These are phyloP conservation scores for Diaporthe citri DNA, from an alignment of 2,329 filamentous ascomycete species.

Conservation along the genomic window DNA sequence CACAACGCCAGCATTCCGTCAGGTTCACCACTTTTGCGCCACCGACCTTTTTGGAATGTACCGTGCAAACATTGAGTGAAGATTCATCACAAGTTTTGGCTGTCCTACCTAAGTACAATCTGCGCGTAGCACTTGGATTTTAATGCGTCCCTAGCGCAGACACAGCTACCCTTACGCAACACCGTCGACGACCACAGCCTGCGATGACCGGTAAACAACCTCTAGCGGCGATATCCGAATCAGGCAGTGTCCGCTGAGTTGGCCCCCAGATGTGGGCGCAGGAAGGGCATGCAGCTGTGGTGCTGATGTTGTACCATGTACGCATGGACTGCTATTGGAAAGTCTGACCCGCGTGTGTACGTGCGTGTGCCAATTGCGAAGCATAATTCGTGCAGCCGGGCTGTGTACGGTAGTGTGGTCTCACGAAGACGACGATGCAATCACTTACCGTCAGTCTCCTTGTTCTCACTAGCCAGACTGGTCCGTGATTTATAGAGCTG, in stretches of 20 bases:
- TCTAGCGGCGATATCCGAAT: neutral
- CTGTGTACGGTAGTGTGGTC: neutral
- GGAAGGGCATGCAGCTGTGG: neutral
- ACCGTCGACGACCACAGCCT: neutral
- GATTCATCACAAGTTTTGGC: neutral
- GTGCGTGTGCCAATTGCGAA: neutral
- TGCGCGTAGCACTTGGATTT: no score
- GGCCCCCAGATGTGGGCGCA: neutral
- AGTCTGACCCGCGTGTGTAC: neutral
- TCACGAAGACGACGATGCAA: neutral
- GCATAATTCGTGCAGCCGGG: conserved; percentile 4
- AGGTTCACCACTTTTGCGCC: neutral
- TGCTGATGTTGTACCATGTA: neutral
- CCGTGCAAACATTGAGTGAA: neutral
- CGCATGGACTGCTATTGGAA: neutral
- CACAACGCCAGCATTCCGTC: conserved; percentile 4
- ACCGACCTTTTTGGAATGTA: neutral
- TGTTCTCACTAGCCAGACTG: neutral
- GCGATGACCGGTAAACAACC: neutral
- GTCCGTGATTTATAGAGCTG: neutral
- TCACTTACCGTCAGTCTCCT: neutral
- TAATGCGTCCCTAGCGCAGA: no score
- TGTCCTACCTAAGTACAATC: neutral
- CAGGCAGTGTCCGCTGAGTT: neutral
- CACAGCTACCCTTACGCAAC: no score